These are phyloP conservation scores for Phytophthora podocarpi DNA, from an alignment of 352 stramenopile genomes.

Conservation along the genomic window DNA sequence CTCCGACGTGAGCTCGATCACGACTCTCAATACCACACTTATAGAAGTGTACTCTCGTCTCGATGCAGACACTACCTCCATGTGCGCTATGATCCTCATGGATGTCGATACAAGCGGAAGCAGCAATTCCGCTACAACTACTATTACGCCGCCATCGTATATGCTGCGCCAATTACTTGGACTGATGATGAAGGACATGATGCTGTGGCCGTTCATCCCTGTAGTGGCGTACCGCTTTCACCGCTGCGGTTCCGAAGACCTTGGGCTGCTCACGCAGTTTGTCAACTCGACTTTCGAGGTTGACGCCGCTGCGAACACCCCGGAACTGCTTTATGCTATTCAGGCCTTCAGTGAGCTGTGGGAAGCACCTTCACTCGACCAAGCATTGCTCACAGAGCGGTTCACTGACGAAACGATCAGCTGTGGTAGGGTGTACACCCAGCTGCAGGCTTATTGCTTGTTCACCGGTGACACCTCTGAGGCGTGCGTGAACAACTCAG, in stretches of 20 bases:
- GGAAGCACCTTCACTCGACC: slow-evolving; percentile 56
- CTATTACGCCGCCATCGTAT: slow-evolving; percentile 42
- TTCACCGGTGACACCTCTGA: slow-evolving; percentile 52
- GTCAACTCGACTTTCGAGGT: slow-evolving; percentile 30
- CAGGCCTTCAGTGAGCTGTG: slow-evolving; percentile 82
- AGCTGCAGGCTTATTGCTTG: slow-evolving; percentile 63
- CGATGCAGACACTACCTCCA: slow-evolving; percentile 36
- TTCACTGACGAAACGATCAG: slow-evolving; percentile 60
- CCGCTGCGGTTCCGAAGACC: slow-evolving; percentile 55
- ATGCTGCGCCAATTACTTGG: slow-evolving; percentile 54
- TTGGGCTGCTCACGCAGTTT: slow-evolving; percentile 45
- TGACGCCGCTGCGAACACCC: slow-evolving; percentile 8
- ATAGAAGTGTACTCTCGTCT: slow-evolving; percentile 42
- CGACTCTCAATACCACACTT: slow-evolving; percentile 40
- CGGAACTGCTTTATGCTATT: slow-evolving; percentile 58
- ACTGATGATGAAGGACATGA: slow-evolving; percentile 48
- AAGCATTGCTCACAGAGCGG: slow-evolving; percentile 43
- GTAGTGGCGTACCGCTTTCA: slow-evolving; percentile 61
- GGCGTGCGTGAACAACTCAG: slow-evolving; percentile 35
- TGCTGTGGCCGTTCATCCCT: slow-evolving; percentile 65
- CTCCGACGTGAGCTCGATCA: slow-evolving; percentile 26
- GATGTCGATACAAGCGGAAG: slow-evolving; percentile 10
- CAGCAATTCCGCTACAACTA: slow-evolving; percentile 9
- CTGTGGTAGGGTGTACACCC: slow-evolving; percentile 43
- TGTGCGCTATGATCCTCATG: slow-evolving; percentile 32